Evolutionary conservation across 164 flowering plant genomes (phyloP).

Genomic region (Kingdonia uniflora): DNA sequence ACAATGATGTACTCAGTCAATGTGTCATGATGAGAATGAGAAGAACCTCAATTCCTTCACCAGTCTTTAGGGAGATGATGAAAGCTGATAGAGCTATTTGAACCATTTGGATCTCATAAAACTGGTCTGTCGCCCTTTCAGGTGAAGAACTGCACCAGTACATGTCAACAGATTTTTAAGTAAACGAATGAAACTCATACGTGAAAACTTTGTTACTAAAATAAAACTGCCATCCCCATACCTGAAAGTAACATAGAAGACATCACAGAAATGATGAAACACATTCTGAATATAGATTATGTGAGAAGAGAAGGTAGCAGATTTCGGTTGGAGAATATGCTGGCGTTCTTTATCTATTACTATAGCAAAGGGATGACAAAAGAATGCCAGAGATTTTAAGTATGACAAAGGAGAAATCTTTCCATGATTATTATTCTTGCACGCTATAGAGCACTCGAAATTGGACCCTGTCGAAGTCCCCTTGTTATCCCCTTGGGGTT

Average conservation of each 20-base stretch:
- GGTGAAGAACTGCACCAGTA: constrained; percentile 11
- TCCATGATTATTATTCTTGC: constrained; percentile 16
- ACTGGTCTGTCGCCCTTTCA: constrained; percentile 13
- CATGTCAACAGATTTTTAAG: neutral
- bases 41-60: constrained; percentile 15
- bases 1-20: neutral
- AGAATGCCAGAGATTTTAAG: constrained; percentile 48
- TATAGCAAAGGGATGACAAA: constrained; percentile 63
- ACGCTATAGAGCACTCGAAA: constrained; percentile 7
- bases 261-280: constrained; percentile 35
- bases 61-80: constrained; percentile 13
- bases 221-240: constrained; percentile 4
- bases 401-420: constrained; percentile 22
- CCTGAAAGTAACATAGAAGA: constrained; percentile 32
- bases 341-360: constrained; percentile 31
- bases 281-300: constrained; percentile 32
- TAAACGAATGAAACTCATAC: neutral
- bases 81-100: constrained; percentile 19
- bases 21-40: constrained; percentile 1
- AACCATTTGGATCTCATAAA: constrained; percentile 15
- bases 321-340: constrained; percentile 30
- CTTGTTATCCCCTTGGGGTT: too few species aligned
- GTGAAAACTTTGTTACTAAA: neutral
- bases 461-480: too few species aligned
- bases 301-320: constrained; percentile 8